Percentiles rank a stretch among this genome's conserved stretches.
Evolutionary conservation across 139 green algal species (phyloP).

Genomic region (Chlamydomonas sp.): DNA sequence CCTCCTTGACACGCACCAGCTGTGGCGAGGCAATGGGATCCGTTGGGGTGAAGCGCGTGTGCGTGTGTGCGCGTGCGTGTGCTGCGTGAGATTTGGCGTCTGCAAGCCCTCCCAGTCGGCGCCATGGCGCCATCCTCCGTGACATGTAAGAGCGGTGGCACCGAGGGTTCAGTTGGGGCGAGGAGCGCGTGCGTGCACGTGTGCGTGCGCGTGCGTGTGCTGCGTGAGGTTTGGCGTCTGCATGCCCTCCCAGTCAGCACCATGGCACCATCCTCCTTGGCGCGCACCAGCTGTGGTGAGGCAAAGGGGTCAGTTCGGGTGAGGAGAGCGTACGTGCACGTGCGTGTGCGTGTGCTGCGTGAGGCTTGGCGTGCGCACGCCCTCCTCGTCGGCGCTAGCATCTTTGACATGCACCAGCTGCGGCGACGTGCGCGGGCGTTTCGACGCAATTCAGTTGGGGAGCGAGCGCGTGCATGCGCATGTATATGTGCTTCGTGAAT

Average conservation of each 20-base stretch:
- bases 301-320: neutral
- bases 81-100: neutral
- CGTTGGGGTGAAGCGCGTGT: neutral
- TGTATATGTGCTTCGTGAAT: too few species aligned
- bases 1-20: constrained; percentile 37
- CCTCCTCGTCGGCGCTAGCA: too few species aligned
- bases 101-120: too few species aligned
- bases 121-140: constrained; percentile 23
- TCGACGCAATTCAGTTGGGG: too few species aligned
- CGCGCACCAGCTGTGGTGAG: constrained; percentile 42
- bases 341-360: neutral
- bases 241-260: too few species aligned
- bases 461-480: neutral
- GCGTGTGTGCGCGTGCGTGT: too few species aligned
- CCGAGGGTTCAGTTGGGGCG: neutral
- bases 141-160: constrained; percentile 38
- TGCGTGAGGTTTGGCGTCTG: neutral
- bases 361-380: neutral
- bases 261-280: constrained; percentile 25
- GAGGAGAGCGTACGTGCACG: too few species aligned
- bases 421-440: too few species aligned
- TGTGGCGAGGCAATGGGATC: constrained; percentile 21
- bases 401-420: too few species aligned
- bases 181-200: too few species aligned
- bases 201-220: too few species aligned